Percentiles rank a stretch among this genome's conserved stretches.
Evolutionary conservation across 345 rosid species (phyloP).

Genomic region (Litchi chinensis): DNA sequence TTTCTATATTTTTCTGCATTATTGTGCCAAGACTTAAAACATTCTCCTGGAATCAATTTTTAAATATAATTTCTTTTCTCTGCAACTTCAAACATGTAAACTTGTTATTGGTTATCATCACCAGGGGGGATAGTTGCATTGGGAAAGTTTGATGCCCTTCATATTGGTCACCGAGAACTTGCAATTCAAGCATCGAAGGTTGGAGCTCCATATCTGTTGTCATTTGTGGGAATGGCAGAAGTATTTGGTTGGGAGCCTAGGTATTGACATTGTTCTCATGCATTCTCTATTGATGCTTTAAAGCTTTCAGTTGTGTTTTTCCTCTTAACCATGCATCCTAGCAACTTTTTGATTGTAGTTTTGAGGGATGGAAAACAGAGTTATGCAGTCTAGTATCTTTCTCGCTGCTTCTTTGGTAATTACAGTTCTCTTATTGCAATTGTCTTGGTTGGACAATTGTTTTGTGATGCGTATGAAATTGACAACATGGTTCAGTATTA

Average conservation of each 20-base stretch:
- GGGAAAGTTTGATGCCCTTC: conserved; percentile 97
- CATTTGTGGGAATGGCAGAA: conserved; percentile 93
- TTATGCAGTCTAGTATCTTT: neutral
- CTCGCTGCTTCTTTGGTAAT: neutral
- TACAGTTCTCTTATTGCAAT: neutral
- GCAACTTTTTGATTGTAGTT: neutral
- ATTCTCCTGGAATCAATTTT: neutral
- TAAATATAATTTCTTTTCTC: neutral
- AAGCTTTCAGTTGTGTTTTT: conserved; percentile 9
- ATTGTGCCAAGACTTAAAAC: neutral
- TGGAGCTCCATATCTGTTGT: conserved; percentile 77
- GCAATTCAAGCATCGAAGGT: conserved; percentile 87
- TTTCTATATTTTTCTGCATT: neutral
- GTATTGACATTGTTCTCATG: conserved; percentile 37
- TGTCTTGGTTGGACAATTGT: conserved; percentile 2
- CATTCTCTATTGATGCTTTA: conserved; percentile 9
- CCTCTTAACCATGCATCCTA: neutral
- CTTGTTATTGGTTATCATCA: conserved; percentile 11
- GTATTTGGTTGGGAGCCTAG: conserved; percentile 95
- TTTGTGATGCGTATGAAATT: neutral
- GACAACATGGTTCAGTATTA: neutral
- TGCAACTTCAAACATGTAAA: neutral
- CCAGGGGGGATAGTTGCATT: conserved; percentile 93
- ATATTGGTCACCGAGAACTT: conserved; percentile 92
- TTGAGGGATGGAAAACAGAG: neutral